Evolutionary conservation across 1,284 basidiomycete genomes (phyloP).

Genomic region (Inonotus hispidus): DNA sequence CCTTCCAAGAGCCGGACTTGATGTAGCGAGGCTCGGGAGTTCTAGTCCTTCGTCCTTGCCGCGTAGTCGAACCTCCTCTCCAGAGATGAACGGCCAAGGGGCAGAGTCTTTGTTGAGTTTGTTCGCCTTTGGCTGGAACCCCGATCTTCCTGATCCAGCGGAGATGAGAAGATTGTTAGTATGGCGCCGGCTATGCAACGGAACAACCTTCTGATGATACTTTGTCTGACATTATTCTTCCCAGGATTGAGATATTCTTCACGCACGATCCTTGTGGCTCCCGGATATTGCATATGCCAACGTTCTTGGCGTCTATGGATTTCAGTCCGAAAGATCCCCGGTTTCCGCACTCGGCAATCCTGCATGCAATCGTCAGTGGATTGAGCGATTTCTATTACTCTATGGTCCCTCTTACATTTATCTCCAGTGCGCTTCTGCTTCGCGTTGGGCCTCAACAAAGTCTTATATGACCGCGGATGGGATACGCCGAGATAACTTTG

Average conservation of each 20-base stretch:
- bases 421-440: slow-evolving; percentile 72
- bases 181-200: not conserved
- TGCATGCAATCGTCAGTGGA: slow-evolving; percentile 68
- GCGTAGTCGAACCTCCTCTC: slow-evolving; percentile 26
- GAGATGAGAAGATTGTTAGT: slow-evolving; percentile 70
- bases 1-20: slow-evolving; percentile 17
- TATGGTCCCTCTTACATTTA: slow-evolving; percentile 14
- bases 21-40: slow-evolving; percentile 20
- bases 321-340: slow-evolving; percentile 67
- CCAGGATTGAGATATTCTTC: slow-evolving; percentile 75
- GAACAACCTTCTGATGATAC: slow-evolving; percentile 14
- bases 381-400: not conserved
- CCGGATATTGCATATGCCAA: slow-evolving; percentile 68
- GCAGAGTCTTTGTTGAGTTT: slow-evolving; percentile 55
- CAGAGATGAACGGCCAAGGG: slow-evolving; percentile 26
- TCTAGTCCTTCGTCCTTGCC: slow-evolving; percentile 48
- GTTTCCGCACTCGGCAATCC: slow-evolving; percentile 76
- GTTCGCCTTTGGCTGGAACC: slow-evolving; percentile 73
- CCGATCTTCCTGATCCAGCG: slow-evolving; percentile 69
- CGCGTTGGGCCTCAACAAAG: slow-evolving; percentile 71
- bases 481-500: slow-evolving; percentile 69
- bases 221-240: slow-evolving; percentile 3
- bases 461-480: slow-evolving; percentile 64
- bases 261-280: slow-evolving; percentile 79
- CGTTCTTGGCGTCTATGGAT: slow-evolving; percentile 71